Evolutionary conservation across 1,284 basidiomycete species (phyloP).

Genomic region (Trichosporon inkin): DNA sequence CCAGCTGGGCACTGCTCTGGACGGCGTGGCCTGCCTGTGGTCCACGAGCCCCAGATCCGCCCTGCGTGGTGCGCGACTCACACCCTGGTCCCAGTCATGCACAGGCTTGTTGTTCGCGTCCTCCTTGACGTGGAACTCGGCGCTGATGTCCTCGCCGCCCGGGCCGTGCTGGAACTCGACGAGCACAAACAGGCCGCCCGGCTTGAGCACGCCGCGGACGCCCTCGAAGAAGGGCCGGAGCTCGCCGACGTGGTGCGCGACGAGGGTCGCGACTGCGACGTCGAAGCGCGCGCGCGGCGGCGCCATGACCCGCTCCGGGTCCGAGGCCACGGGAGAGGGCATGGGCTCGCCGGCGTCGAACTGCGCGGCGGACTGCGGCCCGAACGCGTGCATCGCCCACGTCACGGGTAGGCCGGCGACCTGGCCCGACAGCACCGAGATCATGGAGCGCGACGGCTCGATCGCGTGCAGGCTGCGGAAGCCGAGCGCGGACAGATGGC

Average conservation of each 20-base stretch:
- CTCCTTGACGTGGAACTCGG: constrained; percentile 11
- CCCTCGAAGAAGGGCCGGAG: constrained; percentile 30
- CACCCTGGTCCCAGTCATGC: constrained; percentile 10
- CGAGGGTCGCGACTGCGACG: constrained; percentile 33
- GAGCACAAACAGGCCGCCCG: constrained; percentile 33
- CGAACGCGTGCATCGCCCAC: constrained; percentile 26
- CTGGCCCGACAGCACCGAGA: constrained; percentile 21
- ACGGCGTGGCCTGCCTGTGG: not conserved
- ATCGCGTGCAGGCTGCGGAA: constrained; percentile 37
- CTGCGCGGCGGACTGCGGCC: constrained; percentile 12
- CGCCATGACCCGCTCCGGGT: constrained; percentile 17
- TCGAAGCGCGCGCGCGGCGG: constrained; percentile 31
- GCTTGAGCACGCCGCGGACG: constrained; percentile 22
- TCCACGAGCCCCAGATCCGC: too few species aligned
- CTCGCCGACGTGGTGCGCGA: constrained; percentile 42
- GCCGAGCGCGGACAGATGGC: constrained; percentile 18
- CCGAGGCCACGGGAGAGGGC: constrained; percentile 20
- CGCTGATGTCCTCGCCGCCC: constrained; percentile 9
- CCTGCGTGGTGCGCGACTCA: not conserved
- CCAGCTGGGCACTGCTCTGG: too few species aligned
- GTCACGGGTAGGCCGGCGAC: constrained; percentile 14
- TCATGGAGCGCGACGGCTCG: constrained; percentile 38
- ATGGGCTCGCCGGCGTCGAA: constrained; percentile 18
- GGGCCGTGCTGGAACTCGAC: constrained; percentile 29
- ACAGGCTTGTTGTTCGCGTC: constrained; percentile 3